Conservation (phyloP, 1,139 yeast species). For the Zygoascus sp. region DNA sequence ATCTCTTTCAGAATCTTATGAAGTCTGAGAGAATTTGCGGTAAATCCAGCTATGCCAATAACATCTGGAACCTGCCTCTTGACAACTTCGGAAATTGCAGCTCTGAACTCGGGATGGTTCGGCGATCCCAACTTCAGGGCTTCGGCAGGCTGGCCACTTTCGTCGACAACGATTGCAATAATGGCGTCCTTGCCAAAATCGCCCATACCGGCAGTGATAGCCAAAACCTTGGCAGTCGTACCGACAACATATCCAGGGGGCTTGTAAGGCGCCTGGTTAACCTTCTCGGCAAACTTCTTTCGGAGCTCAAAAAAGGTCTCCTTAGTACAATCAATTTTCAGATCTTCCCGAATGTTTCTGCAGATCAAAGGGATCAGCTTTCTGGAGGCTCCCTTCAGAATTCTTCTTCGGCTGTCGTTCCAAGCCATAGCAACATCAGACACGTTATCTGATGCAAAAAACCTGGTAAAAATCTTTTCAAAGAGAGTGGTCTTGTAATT, state of each 20-base stretch:
- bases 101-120: constrained; percentile 52
- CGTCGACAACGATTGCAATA: constrained; percentile 72
- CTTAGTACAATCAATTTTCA: constrained; percentile 73
- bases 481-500: constrained; percentile 43
- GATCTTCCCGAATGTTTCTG: constrained; percentile 75
- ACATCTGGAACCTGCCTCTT: constrained; percentile 70
- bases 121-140: constrained; percentile 77
- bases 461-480: constrained; percentile 50
- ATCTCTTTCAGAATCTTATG: constrained; percentile 55
- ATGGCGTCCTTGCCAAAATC: constrained; percentile 78
- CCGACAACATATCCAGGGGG: constrained; percentile 77
- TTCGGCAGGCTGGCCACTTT: constrained; percentile 73
- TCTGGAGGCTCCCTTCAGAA: constrained; percentile 63
- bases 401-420: constrained; percentile 71
- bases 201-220: constrained; percentile 84
- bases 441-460: constrained; percentile 75
- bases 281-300: constrained; percentile 57
- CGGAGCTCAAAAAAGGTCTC: constrained; percentile 67
- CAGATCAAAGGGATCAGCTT: constrained; percentile 65
- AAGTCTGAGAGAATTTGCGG: constrained; percentile 64
- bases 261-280: constrained; percentile 91
- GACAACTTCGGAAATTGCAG: constrained; percentile 53
- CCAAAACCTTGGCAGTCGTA: constrained; percentile 76
- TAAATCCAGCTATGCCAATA: constrained; percentile 83
- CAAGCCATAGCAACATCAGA: constrained; percentile 77